Conservation (phyloP, 805 yeast genomes). For the Yamadazyma tumulicola region DNA sequence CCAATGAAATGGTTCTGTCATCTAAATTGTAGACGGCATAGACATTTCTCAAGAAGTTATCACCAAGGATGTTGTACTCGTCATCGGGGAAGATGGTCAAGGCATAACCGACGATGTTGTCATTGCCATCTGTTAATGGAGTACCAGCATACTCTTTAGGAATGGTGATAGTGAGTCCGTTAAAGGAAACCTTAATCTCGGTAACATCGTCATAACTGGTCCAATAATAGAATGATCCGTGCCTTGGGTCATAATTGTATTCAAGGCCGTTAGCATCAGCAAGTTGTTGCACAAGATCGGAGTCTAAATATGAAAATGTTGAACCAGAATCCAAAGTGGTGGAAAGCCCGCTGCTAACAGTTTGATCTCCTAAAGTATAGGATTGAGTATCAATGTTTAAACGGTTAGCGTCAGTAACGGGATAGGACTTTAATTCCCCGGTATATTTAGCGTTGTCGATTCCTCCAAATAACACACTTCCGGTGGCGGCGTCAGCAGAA, state of each 20-base stretch:
- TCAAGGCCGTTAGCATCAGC: slow-evolving; percentile 39
- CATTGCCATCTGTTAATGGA: not conserved
- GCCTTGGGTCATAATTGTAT: slow-evolving; percentile 19
- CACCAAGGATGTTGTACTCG: slow-evolving; percentile 45
- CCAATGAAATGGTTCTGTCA: slow-evolving; percentile 52
- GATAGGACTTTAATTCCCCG: slow-evolving; percentile 19
- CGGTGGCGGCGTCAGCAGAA: slow-evolving; percentile 17
- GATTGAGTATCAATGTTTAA: slow-evolving; percentile 45
- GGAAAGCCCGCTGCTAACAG: slow-evolving; percentile 1
- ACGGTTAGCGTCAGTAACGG: slow-evolving; percentile 22
- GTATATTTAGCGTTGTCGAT: slow-evolving; percentile 23
- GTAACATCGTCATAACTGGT: not conserved
- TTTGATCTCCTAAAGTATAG: slow-evolving; percentile 17
- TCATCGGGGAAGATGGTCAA: slow-evolving; percentile 1
- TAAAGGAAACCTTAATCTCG: slow-evolving; percentile 4
- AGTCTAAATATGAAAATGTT: slow-evolving; percentile 39
- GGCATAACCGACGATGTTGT: not conserved
- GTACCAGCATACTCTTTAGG: slow-evolving; percentile 6
- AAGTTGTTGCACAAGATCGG: slow-evolving; percentile 23
- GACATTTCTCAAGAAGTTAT: slow-evolving; percentile 57
- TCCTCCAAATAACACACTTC: slow-evolving; percentile 33
- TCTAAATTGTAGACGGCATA: slow-evolving; percentile 65
- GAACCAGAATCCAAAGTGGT: slow-evolving; percentile 31
- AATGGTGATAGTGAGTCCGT: slow-evolving; percentile 7
- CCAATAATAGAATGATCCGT: slow-evolving; percentile 5